phyloP scores from a whole-genome alignment of 2,329 filamentous ascomycete species.

The Aspergillus sp. region DNA sequence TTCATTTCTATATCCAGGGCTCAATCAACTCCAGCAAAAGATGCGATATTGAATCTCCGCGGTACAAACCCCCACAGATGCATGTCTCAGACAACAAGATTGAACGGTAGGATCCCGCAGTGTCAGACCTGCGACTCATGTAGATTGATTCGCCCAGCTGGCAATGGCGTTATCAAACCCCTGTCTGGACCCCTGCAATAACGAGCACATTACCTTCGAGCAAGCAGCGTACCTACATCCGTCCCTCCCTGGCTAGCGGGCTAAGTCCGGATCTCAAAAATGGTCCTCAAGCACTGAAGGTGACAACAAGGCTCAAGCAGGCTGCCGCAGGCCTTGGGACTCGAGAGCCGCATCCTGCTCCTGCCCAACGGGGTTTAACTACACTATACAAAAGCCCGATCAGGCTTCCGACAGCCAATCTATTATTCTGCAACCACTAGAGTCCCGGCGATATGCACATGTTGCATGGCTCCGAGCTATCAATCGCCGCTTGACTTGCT shows the following conservation, averaged over 20 bases:
- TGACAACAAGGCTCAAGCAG: no score
- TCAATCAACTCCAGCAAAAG: no score
- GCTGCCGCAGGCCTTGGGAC: not conserved
- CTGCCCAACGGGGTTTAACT: not conserved
- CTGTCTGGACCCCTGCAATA: slow-evolving; percentile 2
- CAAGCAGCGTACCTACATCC: slow-evolving; percentile 2
- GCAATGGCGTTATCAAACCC: slow-evolving; percentile 13
- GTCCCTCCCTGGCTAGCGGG: slow-evolving; percentile 1
- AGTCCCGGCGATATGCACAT: slow-evolving; percentile 1
- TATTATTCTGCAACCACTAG: not conserved
- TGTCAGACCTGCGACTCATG: slow-evolving; percentile 3
- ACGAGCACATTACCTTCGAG: not conserved
- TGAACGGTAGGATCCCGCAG: not conserved
- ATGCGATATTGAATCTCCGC: no score
- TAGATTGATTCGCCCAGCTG: slow-evolving; percentile 10
- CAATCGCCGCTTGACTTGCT: not conserved
- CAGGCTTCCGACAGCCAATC: not conserved
- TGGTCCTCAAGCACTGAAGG: not conserved
- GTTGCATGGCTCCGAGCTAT: not conserved
- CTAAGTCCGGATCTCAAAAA: not conserved
- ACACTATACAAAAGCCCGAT: not conserved
- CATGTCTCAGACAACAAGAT: slow-evolving; percentile 7
- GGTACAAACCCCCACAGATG: not conserved
- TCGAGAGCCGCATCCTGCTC: slow-evolving; percentile 2
- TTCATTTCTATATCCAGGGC: not conserved